Conservation (phyloP, 169 alveolate species). For the Plasmodium falciparum region DNA sequence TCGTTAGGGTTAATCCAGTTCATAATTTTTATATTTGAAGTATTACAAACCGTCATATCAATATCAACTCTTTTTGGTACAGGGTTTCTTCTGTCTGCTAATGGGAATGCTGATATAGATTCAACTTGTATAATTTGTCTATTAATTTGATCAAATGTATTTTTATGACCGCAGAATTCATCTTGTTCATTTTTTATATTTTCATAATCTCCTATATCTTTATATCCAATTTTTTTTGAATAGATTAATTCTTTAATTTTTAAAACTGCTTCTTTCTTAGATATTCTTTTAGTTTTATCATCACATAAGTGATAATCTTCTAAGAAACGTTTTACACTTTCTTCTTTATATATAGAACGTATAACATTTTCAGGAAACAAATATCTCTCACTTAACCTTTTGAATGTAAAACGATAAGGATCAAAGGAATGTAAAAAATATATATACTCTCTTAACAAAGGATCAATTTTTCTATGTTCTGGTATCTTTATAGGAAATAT, state of each 20-base stretch:
- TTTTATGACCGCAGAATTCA: constrained; percentile 73
- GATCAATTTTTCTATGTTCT: constrained; percentile 84
- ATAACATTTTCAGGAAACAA: constrained; percentile 63
- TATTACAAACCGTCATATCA: constrained; percentile 87
- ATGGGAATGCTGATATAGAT: constrained; percentile 82
- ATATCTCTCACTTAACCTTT: constrained; percentile 86
- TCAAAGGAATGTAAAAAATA: constrained; percentile 88
- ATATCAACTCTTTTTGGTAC: constrained; percentile 92
- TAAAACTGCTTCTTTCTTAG: constrained; percentile 64
- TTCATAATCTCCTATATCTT: constrained; percentile 81
- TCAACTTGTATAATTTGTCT: constrained; percentile 86
- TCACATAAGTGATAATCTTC: constrained; percentile 63
- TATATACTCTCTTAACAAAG: constrained; percentile 88
- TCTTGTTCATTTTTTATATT: constrained; percentile 82
- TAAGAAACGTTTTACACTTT: constrained; percentile 59
- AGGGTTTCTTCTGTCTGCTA: constrained; percentile 87
- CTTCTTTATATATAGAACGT: constrained; percentile 51
- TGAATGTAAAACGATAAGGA: constrained; percentile 87
- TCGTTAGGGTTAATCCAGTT: constrained; percentile 93
- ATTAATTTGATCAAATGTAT: constrained; percentile 84
- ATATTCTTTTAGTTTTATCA: constrained; percentile 73
- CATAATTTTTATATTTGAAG: constrained; percentile 86
- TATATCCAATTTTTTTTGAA: constrained; percentile 80
- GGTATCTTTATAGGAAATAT: constrained; percentile 89
- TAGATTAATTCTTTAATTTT: constrained; percentile 53